Evolutionary conservation across 2,329 filamentous ascomycete species (phyloP).

Genomic region (Paecilomyces sp.): DNA sequence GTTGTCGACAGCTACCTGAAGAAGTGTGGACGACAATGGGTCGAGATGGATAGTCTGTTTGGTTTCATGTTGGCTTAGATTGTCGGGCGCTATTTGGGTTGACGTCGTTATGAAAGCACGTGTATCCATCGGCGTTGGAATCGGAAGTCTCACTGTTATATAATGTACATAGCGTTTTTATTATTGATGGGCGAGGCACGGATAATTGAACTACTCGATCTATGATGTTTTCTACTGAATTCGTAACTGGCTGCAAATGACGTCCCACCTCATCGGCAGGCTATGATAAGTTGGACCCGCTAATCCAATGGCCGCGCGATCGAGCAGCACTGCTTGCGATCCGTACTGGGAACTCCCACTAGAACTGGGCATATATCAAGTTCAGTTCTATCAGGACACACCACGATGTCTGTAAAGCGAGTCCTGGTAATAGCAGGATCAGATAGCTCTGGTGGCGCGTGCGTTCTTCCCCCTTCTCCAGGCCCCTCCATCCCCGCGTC

Average conservation of each 20-base stretch:
- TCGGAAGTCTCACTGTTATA: not conserved
- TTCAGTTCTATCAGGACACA: not conserved
- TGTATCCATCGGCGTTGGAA: not conserved
- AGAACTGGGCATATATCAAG: not conserved
- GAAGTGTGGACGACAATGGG: constrained; percentile 87
- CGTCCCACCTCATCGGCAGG: not conserved
- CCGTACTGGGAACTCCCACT: not conserved
- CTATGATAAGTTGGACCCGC: not conserved
- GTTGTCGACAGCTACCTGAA: constrained; percentile 79
- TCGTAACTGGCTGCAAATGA: not conserved
- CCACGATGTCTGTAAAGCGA: constrained; percentile 36
- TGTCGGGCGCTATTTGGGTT: constrained; percentile 3
- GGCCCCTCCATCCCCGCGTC: not conserved
- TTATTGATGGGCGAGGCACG: not conserved
- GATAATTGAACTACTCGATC: not conserved
- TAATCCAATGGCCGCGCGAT: not conserved
- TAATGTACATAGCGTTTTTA: not conserved
- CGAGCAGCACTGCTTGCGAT: not conserved
- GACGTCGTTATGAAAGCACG: not conserved
- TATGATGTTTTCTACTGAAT: not conserved
- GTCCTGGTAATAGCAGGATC: constrained; percentile 82
- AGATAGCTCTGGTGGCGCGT: constrained; percentile 87
- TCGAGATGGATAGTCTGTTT: constrained; percentile 87
- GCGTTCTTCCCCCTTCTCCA: constrained; percentile 17
- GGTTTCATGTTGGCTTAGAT: constrained; percentile 46